Evolutionary conservation across 345 rosid species (phyloP).

Genomic region (Theobroma cacao): DNA sequence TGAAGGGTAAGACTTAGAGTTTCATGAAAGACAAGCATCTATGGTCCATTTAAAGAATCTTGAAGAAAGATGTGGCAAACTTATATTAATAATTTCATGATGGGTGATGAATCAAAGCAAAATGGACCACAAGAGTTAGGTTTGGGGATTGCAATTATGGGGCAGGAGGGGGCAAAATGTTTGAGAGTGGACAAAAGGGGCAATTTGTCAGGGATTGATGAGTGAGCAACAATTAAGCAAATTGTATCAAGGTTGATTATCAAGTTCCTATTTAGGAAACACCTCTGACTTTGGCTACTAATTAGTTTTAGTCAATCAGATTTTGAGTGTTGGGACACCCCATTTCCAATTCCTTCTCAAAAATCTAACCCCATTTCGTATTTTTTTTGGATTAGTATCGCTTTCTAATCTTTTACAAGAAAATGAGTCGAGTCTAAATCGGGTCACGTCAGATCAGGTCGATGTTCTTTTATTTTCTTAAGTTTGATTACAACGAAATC

Average conservation of each 20-base stretch:
- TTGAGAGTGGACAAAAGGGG: background rate
- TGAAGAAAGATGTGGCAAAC: background rate
- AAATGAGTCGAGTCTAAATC: too few relatives aligned
- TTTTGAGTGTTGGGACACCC: background rate
- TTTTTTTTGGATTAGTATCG: background rate
- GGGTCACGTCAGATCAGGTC: background rate
- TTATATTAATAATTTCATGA: background rate
- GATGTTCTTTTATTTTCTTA: constrained; percentile 12
- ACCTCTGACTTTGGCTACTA: background rate
- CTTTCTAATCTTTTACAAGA: constrained; percentile 11
- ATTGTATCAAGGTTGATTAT: too few relatives aligned
- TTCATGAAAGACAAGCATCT: background rate
- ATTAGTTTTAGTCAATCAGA: constrained; percentile 10
- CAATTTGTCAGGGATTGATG: constrained; percentile 14
- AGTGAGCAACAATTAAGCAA: background rate
- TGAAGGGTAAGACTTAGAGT: too few relatives aligned
- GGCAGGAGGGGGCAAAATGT: background rate
- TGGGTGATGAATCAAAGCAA: background rate
- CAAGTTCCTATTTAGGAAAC: constrained; percentile 15
- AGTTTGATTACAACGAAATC: background rate
- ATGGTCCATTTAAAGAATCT: background rate
- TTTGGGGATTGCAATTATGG: constrained; percentile 1
- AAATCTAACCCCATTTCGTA: background rate
- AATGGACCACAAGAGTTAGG: constrained; percentile 9
- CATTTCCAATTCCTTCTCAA: background rate